A percentile compares a stretch with the other conserved stretches of the same genome.
Evolutionary conservation across 352 stramenopile species (phyloP).

Genomic region (Pythium insidiosum): DNA sequence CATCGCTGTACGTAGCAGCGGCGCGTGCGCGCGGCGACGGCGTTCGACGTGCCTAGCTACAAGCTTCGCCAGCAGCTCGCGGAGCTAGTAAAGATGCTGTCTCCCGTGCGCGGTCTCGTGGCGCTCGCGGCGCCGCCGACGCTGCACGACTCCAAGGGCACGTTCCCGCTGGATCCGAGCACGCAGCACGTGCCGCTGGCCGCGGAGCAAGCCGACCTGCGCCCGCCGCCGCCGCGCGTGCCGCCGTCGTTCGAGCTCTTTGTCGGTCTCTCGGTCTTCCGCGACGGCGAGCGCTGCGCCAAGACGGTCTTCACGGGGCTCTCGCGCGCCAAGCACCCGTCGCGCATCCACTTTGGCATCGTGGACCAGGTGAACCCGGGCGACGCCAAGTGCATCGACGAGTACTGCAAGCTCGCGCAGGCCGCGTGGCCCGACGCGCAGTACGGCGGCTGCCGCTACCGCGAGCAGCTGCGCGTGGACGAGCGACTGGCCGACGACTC

Average conservation of each 20-base stretch:
- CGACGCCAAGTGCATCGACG: conserved; percentile 64
- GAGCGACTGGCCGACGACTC: conserved; percentile 62
- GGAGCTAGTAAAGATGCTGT: too few relatives aligned
- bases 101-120: too few relatives aligned
- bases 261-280: conserved; percentile 68
- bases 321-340: conserved; percentile 55
- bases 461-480: conserved; percentile 66
- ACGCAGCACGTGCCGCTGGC: conserved; percentile 69
- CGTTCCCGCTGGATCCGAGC: conserved; percentile 42
- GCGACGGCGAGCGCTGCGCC: conserved; percentile 71
- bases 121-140: too few relatives aligned
- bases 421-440: conserved; percentile 52
- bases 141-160: conserved; percentile 36
- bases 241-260: conserved; percentile 53
- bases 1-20: too few relatives aligned
- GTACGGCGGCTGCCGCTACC: conserved; percentile 57
- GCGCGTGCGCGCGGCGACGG: too few relatives aligned
- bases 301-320: conserved; percentile 79
- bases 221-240: conserved; percentile 49
- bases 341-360: conserved; percentile 71
- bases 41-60: too few relatives aligned
- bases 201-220: conserved; percentile 21
- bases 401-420: too few relatives aligned
- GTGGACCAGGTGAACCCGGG: conserved; percentile 75
- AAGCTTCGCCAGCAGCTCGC: too few relatives aligned